Evolutionary conservation across 306 rosid genomes (phyloP).

Genomic region (Cucurbita maxima): DNA sequence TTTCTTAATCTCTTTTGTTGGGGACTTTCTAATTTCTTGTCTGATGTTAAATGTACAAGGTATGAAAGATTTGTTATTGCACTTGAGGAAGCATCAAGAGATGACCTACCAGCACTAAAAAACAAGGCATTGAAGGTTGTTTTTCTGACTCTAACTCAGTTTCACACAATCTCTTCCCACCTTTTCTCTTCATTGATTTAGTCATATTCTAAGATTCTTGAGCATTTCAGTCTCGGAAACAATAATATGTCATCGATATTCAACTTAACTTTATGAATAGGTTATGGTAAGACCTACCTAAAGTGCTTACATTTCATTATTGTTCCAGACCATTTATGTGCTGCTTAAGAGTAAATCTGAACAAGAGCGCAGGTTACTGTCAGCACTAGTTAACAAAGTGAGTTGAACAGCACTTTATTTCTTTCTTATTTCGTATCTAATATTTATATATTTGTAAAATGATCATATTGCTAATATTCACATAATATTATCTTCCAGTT

Average conservation of each 20-base stretch:
- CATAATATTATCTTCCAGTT: constrained; percentile 30
- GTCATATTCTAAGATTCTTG: neutral
- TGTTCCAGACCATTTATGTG: constrained; percentile 51
- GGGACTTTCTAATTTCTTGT: neutral
- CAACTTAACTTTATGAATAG: neutral
- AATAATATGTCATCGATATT: neutral
- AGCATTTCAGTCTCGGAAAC: neutral
- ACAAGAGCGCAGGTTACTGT: constrained; percentile 78
- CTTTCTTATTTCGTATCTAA: neutral
- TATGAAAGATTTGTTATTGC: constrained; percentile 76
- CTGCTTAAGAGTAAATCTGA: constrained; percentile 88
- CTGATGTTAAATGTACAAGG: constrained; percentile 26
- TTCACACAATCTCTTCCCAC: neutral
- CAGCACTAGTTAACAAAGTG: constrained; percentile 89
- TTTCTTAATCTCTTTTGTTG: neutral
- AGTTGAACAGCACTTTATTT: constrained; percentile 15
- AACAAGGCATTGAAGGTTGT: constrained; percentile 77
- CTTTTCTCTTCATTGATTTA: neutral
- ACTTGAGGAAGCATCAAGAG: constrained; percentile 95
- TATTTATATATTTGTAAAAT: neutral
- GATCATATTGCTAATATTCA: neutral
- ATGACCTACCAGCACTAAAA: constrained; percentile 75
- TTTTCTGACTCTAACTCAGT: neutral
- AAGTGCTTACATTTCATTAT: neutral
- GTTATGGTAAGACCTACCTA: neutral